These are phyloP conservation scores for Xylariales sp. DNA, from an alignment of 2,329 filamentous ascomycete genomes.

Conservation along the genomic window DNA sequence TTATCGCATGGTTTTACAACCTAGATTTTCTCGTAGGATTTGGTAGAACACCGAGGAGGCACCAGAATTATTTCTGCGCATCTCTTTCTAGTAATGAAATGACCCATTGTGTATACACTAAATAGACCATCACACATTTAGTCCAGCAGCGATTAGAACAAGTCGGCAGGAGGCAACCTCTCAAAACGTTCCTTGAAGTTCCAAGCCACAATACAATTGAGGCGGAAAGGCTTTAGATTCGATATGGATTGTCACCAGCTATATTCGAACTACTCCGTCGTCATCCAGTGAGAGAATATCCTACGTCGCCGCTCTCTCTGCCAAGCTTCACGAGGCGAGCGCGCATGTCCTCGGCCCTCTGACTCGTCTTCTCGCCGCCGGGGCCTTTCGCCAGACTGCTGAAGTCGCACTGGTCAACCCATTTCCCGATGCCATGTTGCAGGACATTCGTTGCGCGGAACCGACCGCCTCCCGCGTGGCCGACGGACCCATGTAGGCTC, in stretches of 20 bases:
- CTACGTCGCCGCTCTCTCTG: slow-evolving; percentile 67
- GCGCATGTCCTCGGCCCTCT: slow-evolving; percentile 72
- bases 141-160: too few species aligned
- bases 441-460: slow-evolving; percentile 76
- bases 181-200: too few species aligned
- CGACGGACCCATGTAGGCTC: slow-evolving; percentile 79
- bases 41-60: too few species aligned
- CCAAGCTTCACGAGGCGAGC: slow-evolving; percentile 72
- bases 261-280: background rate
- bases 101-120: too few species aligned
- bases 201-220: too few species aligned
- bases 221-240: background rate
- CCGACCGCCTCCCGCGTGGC: slow-evolving; percentile 65
- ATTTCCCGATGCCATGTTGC: slow-evolving; percentile 77
- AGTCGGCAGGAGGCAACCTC: too few species aligned
- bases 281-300: slow-evolving; percentile 70
- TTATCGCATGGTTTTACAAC: too few species aligned
- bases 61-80: too few species aligned
- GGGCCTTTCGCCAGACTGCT: slow-evolving; percentile 42
- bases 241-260: background rate
- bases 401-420: slow-evolving; percentile 72
- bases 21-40: too few species aligned
- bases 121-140: too few species aligned
- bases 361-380: slow-evolving; percentile 57
- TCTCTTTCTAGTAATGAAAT: too few species aligned